These are phyloP conservation scores for Lactarius evosmus DNA, from an alignment of 768 basidiomycete genomes.

Conservation along the genomic window DNA sequence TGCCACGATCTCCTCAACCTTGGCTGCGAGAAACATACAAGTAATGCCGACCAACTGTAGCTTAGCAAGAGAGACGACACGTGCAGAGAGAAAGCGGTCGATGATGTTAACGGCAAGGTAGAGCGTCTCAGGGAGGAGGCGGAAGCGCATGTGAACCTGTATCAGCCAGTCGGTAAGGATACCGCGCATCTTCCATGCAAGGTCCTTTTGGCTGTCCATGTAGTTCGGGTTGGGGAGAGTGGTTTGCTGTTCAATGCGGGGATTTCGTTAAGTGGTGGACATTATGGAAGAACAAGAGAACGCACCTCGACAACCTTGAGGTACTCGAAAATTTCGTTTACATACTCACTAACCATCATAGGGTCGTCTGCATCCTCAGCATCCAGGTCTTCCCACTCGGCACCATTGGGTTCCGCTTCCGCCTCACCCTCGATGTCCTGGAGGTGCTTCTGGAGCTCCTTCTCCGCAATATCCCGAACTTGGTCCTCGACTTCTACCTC, in stretches of 20 bases:
- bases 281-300: constrained; percentile 18
- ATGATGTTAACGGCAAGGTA: constrained; percentile 85
- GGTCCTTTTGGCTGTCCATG: constrained; percentile 77
- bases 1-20: constrained; percentile 90
- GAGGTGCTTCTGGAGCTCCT: constrained; percentile 35
- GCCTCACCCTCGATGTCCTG: constrained; percentile 41
- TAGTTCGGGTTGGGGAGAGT: constrained; percentile 85
- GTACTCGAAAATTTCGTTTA: constrained; percentile 90
- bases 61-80: constrained; percentile 58
- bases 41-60: constrained; percentile 83
- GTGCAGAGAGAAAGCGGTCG: constrained; percentile 60
- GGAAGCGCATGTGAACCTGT: constrained; percentile 85
- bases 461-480: constrained; percentile 32
- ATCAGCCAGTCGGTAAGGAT: constrained; percentile 93
- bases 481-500: constrained; percentile 46
- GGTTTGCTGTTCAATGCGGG: constrained; percentile 44
- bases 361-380: constrained; percentile 91
- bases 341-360: constrained; percentile 96
- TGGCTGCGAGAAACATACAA: constrained; percentile 83
- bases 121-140: constrained; percentile 84
- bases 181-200: constrained; percentile 87
- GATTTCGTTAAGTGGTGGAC: constrained; percentile 7
- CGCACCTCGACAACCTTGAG: constrained; percentile 80
- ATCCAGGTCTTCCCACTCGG: constrained; percentile 88
- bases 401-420: constrained; percentile 63